phyloP scores from a whole-genome alignment of 1,139 yeast genomes.

The Yamadazyma spencermartinsiae region DNA sequence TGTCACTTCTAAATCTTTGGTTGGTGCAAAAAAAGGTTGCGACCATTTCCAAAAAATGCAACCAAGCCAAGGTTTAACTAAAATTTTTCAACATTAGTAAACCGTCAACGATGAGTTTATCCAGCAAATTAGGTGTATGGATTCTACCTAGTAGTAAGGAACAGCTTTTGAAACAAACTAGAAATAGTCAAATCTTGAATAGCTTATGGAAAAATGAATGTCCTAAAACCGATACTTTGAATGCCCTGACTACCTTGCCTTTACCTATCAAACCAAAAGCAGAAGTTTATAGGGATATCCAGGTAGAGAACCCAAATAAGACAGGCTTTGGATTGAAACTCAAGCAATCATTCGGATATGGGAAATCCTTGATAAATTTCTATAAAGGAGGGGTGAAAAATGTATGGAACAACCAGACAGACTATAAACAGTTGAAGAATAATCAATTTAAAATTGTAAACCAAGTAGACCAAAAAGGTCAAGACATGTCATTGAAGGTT shows the following conservation, averaged over 20 bases:
- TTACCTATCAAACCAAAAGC: constrained; percentile 30
- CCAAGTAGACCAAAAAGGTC: constrained; percentile 28
- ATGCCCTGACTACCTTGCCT: constrained; percentile 44
- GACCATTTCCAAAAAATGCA: not conserved
- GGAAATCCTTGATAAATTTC: constrained; percentile 42
- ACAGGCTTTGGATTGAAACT: constrained; percentile 24
- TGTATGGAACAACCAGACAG: constrained; percentile 45
- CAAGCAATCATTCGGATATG: constrained; percentile 40
- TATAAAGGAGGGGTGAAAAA: constrained; percentile 54
- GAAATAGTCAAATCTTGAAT: constrained; percentile 1
- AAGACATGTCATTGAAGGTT: constrained; percentile 24
- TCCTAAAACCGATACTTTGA: constrained; percentile 16
- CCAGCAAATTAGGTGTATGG: not conserved
- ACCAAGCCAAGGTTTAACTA: no score
- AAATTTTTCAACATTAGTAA: no score
- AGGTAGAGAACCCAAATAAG: constrained; percentile 20
- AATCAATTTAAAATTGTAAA: constrained; percentile 22
- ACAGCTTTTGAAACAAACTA: not conserved
- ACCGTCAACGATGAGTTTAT: not conserved
- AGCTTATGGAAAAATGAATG: constrained; percentile 5
- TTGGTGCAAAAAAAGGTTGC: constrained; percentile 3
- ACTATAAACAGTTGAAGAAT: constrained; percentile 23
- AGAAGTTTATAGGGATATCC: constrained; percentile 30
- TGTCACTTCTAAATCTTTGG: not conserved
- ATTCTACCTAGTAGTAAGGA: constrained; percentile 1